Base-by-base conservation (phyloP, 192 early-diverging fungal genomes). In the Chytriomyces sp. region DNA sequence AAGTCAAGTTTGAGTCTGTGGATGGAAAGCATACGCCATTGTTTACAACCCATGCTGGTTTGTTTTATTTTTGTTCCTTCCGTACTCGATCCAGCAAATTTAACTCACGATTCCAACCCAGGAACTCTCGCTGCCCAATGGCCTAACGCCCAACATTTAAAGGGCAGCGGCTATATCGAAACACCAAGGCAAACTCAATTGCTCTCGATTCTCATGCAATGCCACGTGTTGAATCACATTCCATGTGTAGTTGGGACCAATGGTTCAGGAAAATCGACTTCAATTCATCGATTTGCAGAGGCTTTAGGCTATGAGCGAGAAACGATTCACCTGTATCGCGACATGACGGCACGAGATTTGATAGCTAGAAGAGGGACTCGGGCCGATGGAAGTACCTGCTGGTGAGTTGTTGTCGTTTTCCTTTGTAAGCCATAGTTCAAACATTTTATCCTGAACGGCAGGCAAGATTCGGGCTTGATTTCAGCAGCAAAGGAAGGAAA, bases 321-420 rank as follows among this genome's bases (percentile, higher is more conserved):
- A 65, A 91, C 85, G 63, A 88, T 94, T 53, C 91, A 91, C 13
- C 73, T 93, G 7, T 92, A 90, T 77, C 85, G 87, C 50, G 93
- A 94, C 75, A 93, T 94, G 91, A 91, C 92, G 1, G 88, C 93
- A 3, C 82, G 93, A 20, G 91, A 93, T 76, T 83, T 94, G 3
- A 75, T 94, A 35, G 92, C 93, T 71, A 86, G 91, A 45, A 83
- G 93, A 49, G 82, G 85, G 57, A 94, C 93, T 0, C 89, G 87
- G 0, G 77, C 83, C 47, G 79, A 89, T 8, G 93, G 93, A 53
- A 89, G 91, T 49, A 93, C 93, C 7, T 77, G 89, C 50, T 94
- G 93, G 92, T 88, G 23, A 60, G 57, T 18, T 18, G 23, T 1
- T 23, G 35, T 35, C 4, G 35, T 35, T 35, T 65, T 4, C 43